Evolutionary conservation across 202 grass and related monocot genomes (phyloP).

Genomic region (Setaria italica): DNA sequence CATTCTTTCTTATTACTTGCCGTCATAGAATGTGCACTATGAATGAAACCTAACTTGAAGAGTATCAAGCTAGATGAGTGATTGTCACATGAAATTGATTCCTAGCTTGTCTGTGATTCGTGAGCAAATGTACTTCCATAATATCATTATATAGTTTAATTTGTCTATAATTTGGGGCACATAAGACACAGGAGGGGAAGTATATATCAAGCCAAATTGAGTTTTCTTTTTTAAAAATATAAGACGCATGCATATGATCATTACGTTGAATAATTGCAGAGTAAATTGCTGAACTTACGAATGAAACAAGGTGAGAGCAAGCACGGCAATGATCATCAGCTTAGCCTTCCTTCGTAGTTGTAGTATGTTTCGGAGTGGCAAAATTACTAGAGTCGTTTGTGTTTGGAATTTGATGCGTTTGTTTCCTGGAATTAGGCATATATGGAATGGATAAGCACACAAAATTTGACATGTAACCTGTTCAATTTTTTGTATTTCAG

Average conservation of each 20-base stretch:
- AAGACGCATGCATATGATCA: no score
- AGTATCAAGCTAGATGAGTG: not conserved
- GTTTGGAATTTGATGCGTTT: not conserved
- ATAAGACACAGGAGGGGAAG: not conserved
- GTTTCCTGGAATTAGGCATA: not conserved
- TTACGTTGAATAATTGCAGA: no score
- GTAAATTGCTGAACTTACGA: no score
- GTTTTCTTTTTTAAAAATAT: no score
- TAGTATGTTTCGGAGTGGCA: not conserved
- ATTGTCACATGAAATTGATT: not conserved
- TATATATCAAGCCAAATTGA: no score
- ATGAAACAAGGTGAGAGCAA: not conserved
- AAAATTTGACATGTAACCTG: not conserved
- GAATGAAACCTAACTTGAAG: not conserved
- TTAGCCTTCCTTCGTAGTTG: not conserved
- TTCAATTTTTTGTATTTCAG: slow-evolving; percentile 34
- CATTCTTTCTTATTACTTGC: not conserved
- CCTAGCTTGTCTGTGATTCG: not conserved
- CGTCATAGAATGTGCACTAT: not conserved
- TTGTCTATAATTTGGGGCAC: not conserved
- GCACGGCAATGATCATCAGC: not conserved
- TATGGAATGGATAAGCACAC: not conserved
- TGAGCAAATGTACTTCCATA: not conserved
- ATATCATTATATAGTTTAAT: not conserved
- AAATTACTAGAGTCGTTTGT: not conserved